A percentile compares a stretch with the other conserved stretches of the same genome.
phyloP scores from a whole-genome alignment of 768 basidiomycete species.

The Amanita polypyramis region DNA sequence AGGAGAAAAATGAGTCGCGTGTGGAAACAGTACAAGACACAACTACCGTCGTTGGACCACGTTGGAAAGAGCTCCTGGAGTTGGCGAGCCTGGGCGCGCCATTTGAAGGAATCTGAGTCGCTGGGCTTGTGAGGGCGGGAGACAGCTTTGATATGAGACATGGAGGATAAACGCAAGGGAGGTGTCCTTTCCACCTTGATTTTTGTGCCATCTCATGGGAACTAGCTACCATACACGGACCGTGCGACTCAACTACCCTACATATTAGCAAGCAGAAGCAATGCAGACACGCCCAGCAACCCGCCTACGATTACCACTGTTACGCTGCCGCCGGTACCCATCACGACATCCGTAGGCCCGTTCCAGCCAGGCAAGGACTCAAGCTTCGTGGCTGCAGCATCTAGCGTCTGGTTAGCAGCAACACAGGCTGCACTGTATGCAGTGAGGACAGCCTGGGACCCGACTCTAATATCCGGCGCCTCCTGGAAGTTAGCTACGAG shows the following conservation, averaged over 20 bases:
- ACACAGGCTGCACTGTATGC: slow-evolving; percentile 47
- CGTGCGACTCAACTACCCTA: slow-evolving; percentile 26
- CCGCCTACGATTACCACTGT: slow-evolving; percentile 32
- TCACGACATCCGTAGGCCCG: slow-evolving; percentile 40
- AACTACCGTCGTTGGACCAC: slow-evolving; percentile 60
- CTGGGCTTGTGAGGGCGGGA: slow-evolving; percentile 26
- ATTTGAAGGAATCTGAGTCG: slow-evolving; percentile 32
- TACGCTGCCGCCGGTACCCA: slow-evolving; percentile 33
- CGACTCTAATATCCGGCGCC: slow-evolving; percentile 41
- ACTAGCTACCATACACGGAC: slow-evolving; percentile 10
- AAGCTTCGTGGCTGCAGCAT: slow-evolving; percentile 29
- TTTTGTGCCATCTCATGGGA: slow-evolving; percentile 14
- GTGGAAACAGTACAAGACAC: slow-evolving; percentile 11
- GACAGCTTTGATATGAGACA: slow-evolving; percentile 46
- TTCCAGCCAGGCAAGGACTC: slow-evolving; percentile 44
- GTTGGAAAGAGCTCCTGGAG: slow-evolving; percentile 64
- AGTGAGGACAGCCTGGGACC: slow-evolving; percentile 45
- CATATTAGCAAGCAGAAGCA: slow-evolving; percentile 47
- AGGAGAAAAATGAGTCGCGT: slow-evolving; percentile 15
- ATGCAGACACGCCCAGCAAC: slow-evolving; percentile 36
- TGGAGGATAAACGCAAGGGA: slow-evolving; percentile 23
- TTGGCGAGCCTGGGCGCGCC: slow-evolving; percentile 41
- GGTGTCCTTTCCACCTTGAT: neutral
- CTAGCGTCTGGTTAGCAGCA: slow-evolving; percentile 26
- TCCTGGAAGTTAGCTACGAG: slow-evolving; percentile 40